Conservation (phyloP, 345 rosid species). For the Eucalyptus cloeziana region DNA sequence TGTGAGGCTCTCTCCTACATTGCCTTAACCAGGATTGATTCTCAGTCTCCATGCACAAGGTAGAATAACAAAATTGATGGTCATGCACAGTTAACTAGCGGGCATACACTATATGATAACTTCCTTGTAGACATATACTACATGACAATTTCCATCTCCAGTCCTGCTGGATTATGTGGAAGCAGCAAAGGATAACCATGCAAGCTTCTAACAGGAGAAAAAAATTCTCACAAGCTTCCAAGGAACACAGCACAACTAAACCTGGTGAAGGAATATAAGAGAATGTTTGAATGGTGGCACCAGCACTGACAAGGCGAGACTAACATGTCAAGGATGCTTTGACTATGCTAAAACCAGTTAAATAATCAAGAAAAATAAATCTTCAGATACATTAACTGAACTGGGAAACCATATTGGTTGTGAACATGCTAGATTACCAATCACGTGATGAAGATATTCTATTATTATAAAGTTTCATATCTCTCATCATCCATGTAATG, state of each 20-base stretch:
- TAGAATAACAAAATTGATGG: not conserved
- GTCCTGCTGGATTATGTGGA: not conserved
- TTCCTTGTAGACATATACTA: not conserved
- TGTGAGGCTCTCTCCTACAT: not conserved
- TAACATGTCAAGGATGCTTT: not conserved
- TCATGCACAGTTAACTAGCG: not conserved
- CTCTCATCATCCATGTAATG: not conserved
- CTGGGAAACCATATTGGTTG: not conserved
- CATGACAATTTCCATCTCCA: not conserved
- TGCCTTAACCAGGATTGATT: not conserved
- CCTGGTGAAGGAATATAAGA: not conserved
- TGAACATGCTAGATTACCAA: not conserved
- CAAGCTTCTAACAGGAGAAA: not conserved
- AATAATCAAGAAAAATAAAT: not conserved
- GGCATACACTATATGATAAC: not conserved
- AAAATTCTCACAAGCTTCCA: not conserved
- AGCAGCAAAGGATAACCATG: not conserved
- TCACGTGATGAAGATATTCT: not conserved
- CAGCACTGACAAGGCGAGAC: not conserved
- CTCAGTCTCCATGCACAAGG: not conserved
- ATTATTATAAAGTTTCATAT: not conserved
- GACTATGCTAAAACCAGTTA: not conserved
- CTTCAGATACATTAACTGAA: not conserved
- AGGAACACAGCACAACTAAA: not conserved
- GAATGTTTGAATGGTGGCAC: not conserved